Percentiles rank a stretch among this genome's conserved stretches.
Conservation (phyloP, 2,329 filamentous ascomycete genomes). For the Davidsoniella eucalypti region DNA sequence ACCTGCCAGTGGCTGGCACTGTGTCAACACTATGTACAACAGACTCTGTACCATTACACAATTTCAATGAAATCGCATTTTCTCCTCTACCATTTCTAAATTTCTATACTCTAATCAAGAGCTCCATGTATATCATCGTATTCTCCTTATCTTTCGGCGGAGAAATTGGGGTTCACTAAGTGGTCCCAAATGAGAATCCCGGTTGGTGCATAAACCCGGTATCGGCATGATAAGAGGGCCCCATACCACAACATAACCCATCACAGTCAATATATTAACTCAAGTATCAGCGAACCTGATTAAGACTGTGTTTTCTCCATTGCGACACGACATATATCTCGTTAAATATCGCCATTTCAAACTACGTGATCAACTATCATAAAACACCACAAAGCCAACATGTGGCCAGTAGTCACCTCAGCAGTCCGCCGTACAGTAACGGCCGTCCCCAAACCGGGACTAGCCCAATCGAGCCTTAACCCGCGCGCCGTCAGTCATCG, state of each 20-base stretch:
- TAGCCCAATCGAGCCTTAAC: neutral
- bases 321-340: too few species aligned
- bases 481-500: neutral
- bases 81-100: neutral
- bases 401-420: neutral
- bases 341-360: too few species aligned
- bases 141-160: neutral
- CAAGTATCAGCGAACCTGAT: too few species aligned
- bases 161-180: too few species aligned
- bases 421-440: neutral
- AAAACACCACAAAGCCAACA: neutral
- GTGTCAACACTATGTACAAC: neutral
- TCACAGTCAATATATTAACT: neutral
- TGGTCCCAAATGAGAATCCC: neutral
- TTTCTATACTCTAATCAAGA: neutral
- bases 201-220: slow-evolving; percentile 4
- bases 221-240: slow-evolving; percentile 1
- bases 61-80: neutral
- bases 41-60: slow-evolving; percentile 6
- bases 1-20: too few species aligned
- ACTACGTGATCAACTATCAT: too few species aligned
- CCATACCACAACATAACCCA: neutral
- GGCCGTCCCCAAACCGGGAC: neutral
- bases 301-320: too few species aligned
- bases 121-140: neutral